Evolutionary conservation across 2,329 filamentous ascomycete genomes (phyloP), one percentile per base, ranked within the genome.

Genomic region (Aureobasidium melanogenum): DNA sequence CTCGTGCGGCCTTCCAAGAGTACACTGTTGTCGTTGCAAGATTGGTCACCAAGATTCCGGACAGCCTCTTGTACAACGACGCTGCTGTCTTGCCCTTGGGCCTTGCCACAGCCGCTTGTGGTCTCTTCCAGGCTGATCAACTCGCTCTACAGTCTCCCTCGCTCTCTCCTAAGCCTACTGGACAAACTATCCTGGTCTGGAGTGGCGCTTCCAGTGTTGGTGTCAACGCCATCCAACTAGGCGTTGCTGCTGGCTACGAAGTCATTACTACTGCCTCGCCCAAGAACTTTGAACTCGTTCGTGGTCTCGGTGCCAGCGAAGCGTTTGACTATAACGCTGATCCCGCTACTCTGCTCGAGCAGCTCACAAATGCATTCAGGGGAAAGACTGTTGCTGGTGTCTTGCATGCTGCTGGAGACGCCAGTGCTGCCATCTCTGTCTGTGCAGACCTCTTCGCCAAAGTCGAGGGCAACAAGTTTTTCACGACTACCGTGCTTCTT

Each of bases 191-290:
- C 0, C 65, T 83, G 5, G 68, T 83, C 15, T 83, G 79, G 77
- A 81, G 81, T n/a, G 82, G 80, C 0, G 75, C 77, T 2, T 76
- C 77, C 0, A 73, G 72, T 17, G 77, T 80, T 0, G 79, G 80
- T 1, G 73, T 73, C 43, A 75, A 74, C 46, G 76, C 76, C 0
- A 75, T 81, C 12, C 80, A 82, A 63, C 69, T 82, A 0, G 74
- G 75, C 1, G 68, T 70, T 6, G 74, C 73, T 0, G 73, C 76
- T 0, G 79, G 79, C 0, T 79, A 77, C 62, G 69, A 76, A 15
- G 78, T 82, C 12, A 66, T 80, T 43, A 69, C 75, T 0, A 79
- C 77, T 0, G 72, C 73, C 0, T 77, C 76, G 0, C 65, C 70
- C 14, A 73, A 69, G 44, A 81, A 82, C 65, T 75, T 76, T n/a